Percentiles rank a stretch among this genome's conserved stretches.
Conservation (phyloP, 208 protist genomes). For the Crithidia mellificae region DNA sequence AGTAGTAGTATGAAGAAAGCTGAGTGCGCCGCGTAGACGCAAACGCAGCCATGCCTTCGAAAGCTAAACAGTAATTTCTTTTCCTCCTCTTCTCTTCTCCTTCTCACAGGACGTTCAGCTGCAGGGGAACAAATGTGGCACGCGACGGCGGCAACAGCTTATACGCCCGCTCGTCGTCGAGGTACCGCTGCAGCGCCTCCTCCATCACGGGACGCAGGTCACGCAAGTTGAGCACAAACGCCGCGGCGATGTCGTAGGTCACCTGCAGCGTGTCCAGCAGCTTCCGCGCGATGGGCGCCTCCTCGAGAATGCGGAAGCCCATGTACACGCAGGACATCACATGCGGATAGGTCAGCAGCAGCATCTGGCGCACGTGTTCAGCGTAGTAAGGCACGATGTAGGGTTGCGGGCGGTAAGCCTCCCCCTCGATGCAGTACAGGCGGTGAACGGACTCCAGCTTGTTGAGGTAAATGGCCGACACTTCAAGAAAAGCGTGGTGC, state of each 20-base stretch:
- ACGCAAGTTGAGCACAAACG: conserved; percentile 67
- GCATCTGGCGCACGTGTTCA: conserved; percentile 78
- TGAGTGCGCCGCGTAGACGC: too few species aligned
- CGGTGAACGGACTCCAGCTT: conserved; percentile 72
- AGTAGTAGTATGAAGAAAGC: too few species aligned
- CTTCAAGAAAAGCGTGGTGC: conserved; percentile 53
- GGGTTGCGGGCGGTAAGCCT: conserved; percentile 57
- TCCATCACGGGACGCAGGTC: conserved; percentile 64
- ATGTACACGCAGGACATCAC: conserved; percentile 74
- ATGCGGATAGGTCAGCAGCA: conserved; percentile 65
- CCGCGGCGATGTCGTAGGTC: conserved; percentile 71
- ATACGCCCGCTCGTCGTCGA: conserved; percentile 53
- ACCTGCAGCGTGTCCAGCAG: conserved; percentile 62
- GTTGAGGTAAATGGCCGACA: conserved; percentile 43
- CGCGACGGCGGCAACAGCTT: conserved; percentile 46
- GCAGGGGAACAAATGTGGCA: conserved; percentile 57
- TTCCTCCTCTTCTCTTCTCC: not conserved
- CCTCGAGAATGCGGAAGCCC: conserved; percentile 70
- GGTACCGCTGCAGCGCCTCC: conserved; percentile 47
- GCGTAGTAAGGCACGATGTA: conserved; percentile 85
- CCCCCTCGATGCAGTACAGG: conserved; percentile 38
- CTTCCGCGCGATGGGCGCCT: conserved; percentile 57
- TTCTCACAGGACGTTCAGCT: conserved; percentile 66
- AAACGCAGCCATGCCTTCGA: too few species aligned
- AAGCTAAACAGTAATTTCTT: too few species aligned